Base-by-base conservation (phyloP, 139 green algal species). In the Chlamydomonas eustigma region DNA sequence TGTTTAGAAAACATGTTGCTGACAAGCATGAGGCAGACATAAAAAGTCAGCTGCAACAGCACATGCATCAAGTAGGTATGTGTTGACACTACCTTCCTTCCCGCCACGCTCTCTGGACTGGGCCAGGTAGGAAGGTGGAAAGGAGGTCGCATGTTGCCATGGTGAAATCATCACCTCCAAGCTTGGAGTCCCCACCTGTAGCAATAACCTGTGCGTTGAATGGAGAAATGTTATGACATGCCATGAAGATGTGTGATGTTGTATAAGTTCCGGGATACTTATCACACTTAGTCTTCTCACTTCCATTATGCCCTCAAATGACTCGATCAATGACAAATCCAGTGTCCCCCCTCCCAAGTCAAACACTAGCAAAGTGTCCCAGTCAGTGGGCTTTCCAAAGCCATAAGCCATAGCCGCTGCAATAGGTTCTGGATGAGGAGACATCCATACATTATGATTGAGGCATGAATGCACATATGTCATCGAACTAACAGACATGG, bases 261-360 rank as follows among this genome's bases (percentile, higher is more conserved):
- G n/a, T n/a, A n/a, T n/a, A n/a, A n/a, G n/a, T n/a, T n/a, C n/a
- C n/a, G n/a, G n/a, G n/a, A n/a, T n/a, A n/a, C n/a, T n/a, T n/a
- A n/a, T n/a, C n/a, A n/a, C n/a, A n/a, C n/a, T n/a, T n/a, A n/a
- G n/a, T n/a, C n/a, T n/a, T n/a, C 80, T 32, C 51, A 86, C 82
- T 81, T 90, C 85, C 64, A 87, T 79, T 34, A 90, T 84, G 3
- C 87, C 91, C 35, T 95, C 91, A 76, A 94, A 95, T 0, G 78
- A 84, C 35, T 97, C 91, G 4, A 97, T 74, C 2, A 97, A 35
- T 51, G 82, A 85, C 31, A 96, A 70, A 64, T 97, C 92, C 50
- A 89, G 86, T 0, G 92, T 97, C 39, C 92, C 92, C 2, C 92
- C 92, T 0, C 92, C 92, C 32, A 96, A 77, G 76, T 97, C 92